Percentiles rank a stretch among this genome's conserved stretches.
Evolutionary conservation across 2,329 filamentous ascomycete genomes (phyloP).

Genomic region (Penicillium thymicola): DNA sequence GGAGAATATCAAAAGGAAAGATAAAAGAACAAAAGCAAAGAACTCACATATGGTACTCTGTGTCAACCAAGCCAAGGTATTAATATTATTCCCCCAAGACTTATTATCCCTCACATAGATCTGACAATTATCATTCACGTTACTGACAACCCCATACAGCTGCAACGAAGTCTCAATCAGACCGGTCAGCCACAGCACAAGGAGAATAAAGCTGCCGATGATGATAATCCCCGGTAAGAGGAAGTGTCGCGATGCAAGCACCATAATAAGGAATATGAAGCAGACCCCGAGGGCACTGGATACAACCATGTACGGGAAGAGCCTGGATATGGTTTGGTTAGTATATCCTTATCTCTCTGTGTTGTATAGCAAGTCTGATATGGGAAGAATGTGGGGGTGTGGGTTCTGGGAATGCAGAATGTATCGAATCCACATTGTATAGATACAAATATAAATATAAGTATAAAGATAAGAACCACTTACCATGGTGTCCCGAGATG

Average conservation of each 20-base stretch:
- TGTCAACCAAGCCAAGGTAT: conserved; percentile 61
- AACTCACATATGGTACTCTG: conserved; percentile 60
- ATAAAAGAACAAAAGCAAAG: not conserved
- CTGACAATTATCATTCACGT: conserved; percentile 59
- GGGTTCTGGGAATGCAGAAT: not conserved
- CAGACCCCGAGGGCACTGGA: conserved; percentile 55
- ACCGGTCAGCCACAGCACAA: conserved; percentile 60
- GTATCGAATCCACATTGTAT: not conserved
- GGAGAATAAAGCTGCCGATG: conserved; percentile 59
- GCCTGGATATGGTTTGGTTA: conserved; percentile 42
- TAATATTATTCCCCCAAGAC: conserved; percentile 47
- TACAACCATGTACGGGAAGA: conserved; percentile 63
- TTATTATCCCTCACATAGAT: conserved; percentile 52
- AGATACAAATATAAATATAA: not conserved
- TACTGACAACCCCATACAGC: conserved; percentile 55
- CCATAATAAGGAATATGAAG: conserved; percentile 58
- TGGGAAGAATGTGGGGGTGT: not conserved
- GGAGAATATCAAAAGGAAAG: not conserved
- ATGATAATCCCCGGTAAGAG: conserved; percentile 59
- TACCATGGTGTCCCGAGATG: conserved; percentile 60
- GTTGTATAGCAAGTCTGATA: not conserved
- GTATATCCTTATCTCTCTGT: conserved; percentile 5
- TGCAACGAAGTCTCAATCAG: conserved; percentile 63
- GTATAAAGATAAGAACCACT: conserved; percentile 1
- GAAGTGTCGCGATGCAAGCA: conserved; percentile 54